Conservation (phyloP, 495 filamentous ascomycete species). For the Aspergillus carlsbadensis region DNA sequence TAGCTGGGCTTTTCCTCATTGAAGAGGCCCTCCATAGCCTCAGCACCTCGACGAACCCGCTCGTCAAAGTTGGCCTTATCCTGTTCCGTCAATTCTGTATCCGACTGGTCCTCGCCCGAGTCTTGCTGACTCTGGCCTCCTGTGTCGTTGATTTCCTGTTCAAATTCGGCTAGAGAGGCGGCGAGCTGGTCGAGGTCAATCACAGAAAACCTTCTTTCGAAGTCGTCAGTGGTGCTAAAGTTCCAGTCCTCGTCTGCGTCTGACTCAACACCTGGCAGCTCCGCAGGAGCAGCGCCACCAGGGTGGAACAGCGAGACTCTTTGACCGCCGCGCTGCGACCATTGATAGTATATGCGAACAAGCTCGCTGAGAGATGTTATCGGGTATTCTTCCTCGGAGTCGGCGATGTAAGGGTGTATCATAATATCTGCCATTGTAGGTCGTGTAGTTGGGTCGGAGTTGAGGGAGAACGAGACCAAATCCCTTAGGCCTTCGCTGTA, state of each 20-base stretch:
- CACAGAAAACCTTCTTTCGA: conserved; percentile 61
- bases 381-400: conserved; percentile 68
- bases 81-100: conserved; percentile 34
- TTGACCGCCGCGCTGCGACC: conserved; percentile 82
- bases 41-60: conserved; percentile 48
- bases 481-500: conserved; percentile 72
- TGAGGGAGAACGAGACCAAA: conserved; percentile 76
- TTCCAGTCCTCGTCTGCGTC: conserved; percentile 74
- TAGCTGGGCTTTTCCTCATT: conserved; percentile 47
- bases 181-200: conserved; percentile 48
- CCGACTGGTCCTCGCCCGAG: conserved; percentile 23
- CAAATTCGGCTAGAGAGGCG: conserved; percentile 40
- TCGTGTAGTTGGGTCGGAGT: conserved; percentile 69
- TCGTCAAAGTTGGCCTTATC: conserved; percentile 48
- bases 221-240: conserved; percentile 83
- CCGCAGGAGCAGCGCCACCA: conserved; percentile 68
- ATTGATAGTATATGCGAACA: conserved; percentile 77
- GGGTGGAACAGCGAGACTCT: conserved; percentile 78
- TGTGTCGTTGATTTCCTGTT: conserved; percentile 32
- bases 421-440: conserved; percentile 60
- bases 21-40: conserved; percentile 49
- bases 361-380: conserved; percentile 67
- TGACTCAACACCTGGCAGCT: conserved; percentile 45
- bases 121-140: conserved; percentile 23
- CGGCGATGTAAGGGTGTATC: conserved; percentile 45